A percentile compares a stretch with the other conserved stretches of the same genome.
phyloP scores from a whole-genome alignment of 305 asterid species.

The Solanum hybrid region DNA sequence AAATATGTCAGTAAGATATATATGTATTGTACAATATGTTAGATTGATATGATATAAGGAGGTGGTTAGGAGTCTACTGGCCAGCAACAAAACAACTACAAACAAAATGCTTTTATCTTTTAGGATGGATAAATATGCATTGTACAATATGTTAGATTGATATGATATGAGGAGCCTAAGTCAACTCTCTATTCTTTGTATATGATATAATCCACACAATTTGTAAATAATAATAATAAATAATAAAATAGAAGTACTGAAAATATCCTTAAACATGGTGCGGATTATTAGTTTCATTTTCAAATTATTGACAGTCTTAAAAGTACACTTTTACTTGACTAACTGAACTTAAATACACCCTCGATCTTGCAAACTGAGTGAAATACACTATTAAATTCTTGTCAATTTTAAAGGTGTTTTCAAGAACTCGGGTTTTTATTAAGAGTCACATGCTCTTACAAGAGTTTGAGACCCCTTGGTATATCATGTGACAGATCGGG shows the following conservation, averaged over 20 bases:
- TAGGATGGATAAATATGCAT: not conserved
- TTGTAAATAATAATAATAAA: not conserved
- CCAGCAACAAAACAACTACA: not conserved
- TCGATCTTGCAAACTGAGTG: not conserved
- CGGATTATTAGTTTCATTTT: too few relatives aligned
- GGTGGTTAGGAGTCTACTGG: not conserved
- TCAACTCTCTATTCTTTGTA: too few relatives aligned
- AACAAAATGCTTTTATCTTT: not conserved
- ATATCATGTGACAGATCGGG: too few relatives aligned
- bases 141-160: not conserved
- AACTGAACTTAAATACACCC: rapidly evolving
- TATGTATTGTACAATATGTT: not conserved
- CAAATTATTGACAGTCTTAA: not conserved
- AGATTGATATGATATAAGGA: not conserved
- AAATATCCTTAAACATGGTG: not conserved
- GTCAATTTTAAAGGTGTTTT: not conserved
- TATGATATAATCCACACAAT: not conserved
- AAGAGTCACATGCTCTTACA: not conserved
- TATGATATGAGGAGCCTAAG: not conserved
- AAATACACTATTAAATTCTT: too few relatives aligned
- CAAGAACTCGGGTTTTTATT: not conserved
- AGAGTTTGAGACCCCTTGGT: not conserved
- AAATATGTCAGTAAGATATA: not conserved
- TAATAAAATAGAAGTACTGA: not conserved
- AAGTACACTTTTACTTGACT: too few relatives aligned